Base-by-base conservation (phyloP, 2,329 filamentous ascomycete genomes). In the Drechslerella coelobrocha region DNA sequence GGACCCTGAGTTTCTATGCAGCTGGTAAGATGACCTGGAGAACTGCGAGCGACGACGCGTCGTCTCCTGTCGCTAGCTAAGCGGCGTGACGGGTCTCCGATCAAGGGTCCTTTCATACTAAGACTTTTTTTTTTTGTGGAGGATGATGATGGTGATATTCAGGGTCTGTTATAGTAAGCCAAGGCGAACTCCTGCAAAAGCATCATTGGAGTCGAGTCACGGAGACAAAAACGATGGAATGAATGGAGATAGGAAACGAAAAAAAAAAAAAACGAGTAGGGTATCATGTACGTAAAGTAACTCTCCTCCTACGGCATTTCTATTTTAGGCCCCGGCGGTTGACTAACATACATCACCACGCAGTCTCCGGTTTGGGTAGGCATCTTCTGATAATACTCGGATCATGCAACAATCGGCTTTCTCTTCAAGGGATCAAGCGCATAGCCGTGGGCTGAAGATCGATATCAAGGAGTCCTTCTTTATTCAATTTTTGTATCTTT, bases 311-410 rank as follows among this genome's bases (percentile, higher is more conserved):
- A 27, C 34, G 17, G 4, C 14, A 37, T 47, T 62, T 69, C 65
- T 69, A 69, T 69, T 69, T 69, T 69, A 53, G 57, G 65, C 50
- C 47, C 34, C 48, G 43, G 37, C 51, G 43, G 61, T 53, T 51
- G 26, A 41, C 47, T 23, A 2, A 19, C n/a, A 19, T 19, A 39
- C 43, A 7, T 4, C 19, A 52, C 47, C 37, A 60, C 54, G 54
- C 54, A 55, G 56, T 41, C 52, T 59, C 57, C 52, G 53, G 43
- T 56, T 47, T 27, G 29, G 48, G 50, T 48, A 26, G 34, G 34
- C 34, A n/a, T 10, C 34, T 39, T 39, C 34, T 39, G 34, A 39
- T 39, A 39, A 39, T 39, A 39, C 34, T 7, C 12, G 12, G 4
- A 14, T n/a, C 12, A 3, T 39, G 5, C 34, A 14, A n/a, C 34